phyloP scores from a whole-genome alignment of 1,284 basidiomycete species.

The Ceratobasidium sp. region DNA sequence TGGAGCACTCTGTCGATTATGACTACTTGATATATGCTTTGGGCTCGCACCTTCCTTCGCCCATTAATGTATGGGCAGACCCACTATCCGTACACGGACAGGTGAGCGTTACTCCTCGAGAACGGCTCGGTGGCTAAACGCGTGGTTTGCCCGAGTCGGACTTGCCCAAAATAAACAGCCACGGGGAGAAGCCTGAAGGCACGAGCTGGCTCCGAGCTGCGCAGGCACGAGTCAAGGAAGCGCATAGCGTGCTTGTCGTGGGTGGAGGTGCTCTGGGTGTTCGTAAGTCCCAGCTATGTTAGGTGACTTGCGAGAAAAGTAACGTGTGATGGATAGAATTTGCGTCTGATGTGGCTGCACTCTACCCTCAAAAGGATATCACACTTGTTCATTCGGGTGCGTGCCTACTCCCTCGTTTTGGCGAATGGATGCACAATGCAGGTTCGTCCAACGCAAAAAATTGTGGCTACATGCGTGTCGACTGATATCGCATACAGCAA shows the following conservation, averaged over 20 bases:
- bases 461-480: conserved; percentile 27
- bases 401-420: conserved; percentile 58
- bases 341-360: conserved; percentile 59
- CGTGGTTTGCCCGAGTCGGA: conserved; percentile 27
- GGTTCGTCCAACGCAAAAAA: conserved; percentile 49
- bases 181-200: conserved; percentile 53
- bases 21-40: conserved; percentile 60
- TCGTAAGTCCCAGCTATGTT: conserved; percentile 52
- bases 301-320: neutral
- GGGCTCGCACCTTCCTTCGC: conserved; percentile 55
- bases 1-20: conserved; percentile 51
- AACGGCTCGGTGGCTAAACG: conserved; percentile 33
- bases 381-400: conserved; percentile 60
- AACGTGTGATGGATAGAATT: conserved; percentile 53
- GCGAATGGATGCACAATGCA: conserved; percentile 56
- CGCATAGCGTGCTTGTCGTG: conserved; percentile 57
- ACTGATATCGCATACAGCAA: conserved; percentile 31
- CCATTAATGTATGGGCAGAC: conserved; percentile 55
- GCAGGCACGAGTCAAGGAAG: conserved; percentile 52
- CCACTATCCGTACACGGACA: conserved; percentile 35
- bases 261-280: conserved; percentile 62
- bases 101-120: conserved; percentile 32
- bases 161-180: conserved; percentile 33
- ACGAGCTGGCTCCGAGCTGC: conserved; percentile 50
- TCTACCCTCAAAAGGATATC: conserved; percentile 57